phyloP scores from a whole-genome alignment of 345 rosid genomes.

The Dovyalis caffra region DNA sequence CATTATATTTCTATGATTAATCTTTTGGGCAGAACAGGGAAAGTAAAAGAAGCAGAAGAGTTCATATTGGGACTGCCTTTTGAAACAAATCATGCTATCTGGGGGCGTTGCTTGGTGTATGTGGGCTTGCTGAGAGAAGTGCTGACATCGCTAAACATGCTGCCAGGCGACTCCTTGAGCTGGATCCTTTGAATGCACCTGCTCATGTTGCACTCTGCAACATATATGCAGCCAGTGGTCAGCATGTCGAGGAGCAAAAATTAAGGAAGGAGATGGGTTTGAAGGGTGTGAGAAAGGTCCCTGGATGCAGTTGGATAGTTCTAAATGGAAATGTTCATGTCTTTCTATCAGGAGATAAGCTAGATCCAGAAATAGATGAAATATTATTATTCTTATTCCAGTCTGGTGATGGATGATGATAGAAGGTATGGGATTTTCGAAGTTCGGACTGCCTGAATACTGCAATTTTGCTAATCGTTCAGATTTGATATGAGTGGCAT shows the following conservation, averaged over 20 bases:
- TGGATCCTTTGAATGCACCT: slow-evolving; percentile 65
- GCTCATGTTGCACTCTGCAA: slow-evolving; percentile 72
- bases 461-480: too few relatives aligned
- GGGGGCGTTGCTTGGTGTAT: slow-evolving; percentile 60
- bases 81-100: slow-evolving; percentile 37
- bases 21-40: slow-evolving; percentile 56
- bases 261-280: slow-evolving; percentile 66
- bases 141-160: slow-evolving; percentile 48
- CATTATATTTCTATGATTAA: slow-evolving; percentile 49
- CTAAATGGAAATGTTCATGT: slow-evolving; percentile 45
- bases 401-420: slow-evolving; percentile 21
- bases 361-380: slow-evolving; percentile 31
- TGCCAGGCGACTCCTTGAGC: slow-evolving; percentile 45
- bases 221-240: slow-evolving; percentile 53
- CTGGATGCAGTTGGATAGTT: slow-evolving; percentile 81
- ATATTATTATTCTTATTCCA: slow-evolving; percentile 34
- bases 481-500: neutral
- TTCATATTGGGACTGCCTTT: slow-evolving; percentile 40
- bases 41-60: slow-evolving; percentile 49
- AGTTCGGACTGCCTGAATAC: neutral
- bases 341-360: slow-evolving; percentile 64
- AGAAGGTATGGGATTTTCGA: neutral
- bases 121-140: slow-evolving; percentile 42
- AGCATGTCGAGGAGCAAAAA: slow-evolving; percentile 48
- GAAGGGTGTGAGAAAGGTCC: slow-evolving; percentile 73